Evolutionary conservation across 2,329 filamentous ascomycete genomes (phyloP).

Genomic region (Coniochaeta hoffmannii): DNA sequence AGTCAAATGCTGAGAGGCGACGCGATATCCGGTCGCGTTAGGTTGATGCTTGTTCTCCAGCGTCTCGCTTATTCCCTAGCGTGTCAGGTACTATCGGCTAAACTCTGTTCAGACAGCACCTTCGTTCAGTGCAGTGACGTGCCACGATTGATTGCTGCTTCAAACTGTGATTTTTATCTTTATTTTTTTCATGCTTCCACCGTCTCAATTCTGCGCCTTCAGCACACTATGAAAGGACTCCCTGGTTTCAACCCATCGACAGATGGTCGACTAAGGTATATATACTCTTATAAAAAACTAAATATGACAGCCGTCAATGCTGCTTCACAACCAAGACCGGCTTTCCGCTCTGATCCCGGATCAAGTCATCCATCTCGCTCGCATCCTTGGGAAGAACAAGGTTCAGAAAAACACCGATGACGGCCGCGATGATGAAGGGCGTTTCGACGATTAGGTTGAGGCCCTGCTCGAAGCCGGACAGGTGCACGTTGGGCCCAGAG

Average conservation of each 20-base stretch:
- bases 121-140: neutral
- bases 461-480: constrained; percentile 31
- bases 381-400: constrained; percentile 24
- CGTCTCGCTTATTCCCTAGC: neutral
- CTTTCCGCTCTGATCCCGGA: constrained; percentile 4
- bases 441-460: constrained; percentile 31
- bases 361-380: constrained; percentile 10
- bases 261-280: no score
- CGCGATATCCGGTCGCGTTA: neutral
- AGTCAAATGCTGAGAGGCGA: neutral
- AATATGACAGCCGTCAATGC: neutral
- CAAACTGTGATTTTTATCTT: neutral
- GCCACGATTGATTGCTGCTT: constrained; percentile 1
- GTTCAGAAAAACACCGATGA: constrained; percentile 34
- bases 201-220: no score
- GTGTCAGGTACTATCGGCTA: neutral
- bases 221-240: no score
- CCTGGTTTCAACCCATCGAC: no score
- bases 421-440: constrained; percentile 32
- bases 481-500: constrained; percentile 23
- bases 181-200: neutral
- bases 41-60: neutral
- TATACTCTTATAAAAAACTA: no score
- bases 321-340: constrained; percentile 1
- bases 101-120: neutral